phyloP scores from a whole-genome alignment of 1,284 basidiomycete genomes.

The Ganoderma multipileum region DNA sequence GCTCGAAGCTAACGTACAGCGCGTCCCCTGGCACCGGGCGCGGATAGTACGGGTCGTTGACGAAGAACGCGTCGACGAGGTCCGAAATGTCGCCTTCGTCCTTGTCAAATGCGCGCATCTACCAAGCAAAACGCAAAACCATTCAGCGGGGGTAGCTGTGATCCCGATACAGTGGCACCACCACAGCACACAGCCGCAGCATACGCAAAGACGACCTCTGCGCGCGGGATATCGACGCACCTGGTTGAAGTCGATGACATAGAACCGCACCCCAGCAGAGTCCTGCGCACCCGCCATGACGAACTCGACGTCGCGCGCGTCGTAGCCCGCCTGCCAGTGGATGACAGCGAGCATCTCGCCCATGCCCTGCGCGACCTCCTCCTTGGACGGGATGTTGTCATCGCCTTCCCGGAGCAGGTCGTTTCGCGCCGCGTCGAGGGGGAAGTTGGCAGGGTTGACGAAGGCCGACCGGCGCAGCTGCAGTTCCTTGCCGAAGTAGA shows the following conservation, averaged over 20 bases:
- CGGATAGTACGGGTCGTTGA: slow-evolving; percentile 44
- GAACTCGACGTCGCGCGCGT: slow-evolving; percentile 45
- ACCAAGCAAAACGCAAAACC: background rate
- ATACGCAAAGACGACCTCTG: too few relatives aligned
- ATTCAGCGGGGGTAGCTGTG: too few relatives aligned
- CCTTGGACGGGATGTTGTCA: slow-evolving; percentile 15
- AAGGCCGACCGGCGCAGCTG: slow-evolving; percentile 13
- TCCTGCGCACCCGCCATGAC: slow-evolving; percentile 36
- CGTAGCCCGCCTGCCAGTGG: slow-evolving; percentile 36
- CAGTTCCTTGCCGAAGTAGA: slow-evolving; percentile 30
- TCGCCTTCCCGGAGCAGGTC: slow-evolving; percentile 7
- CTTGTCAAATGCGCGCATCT: background rate
- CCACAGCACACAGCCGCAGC: too few relatives aligned
- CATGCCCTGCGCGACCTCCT: slow-evolving; percentile 40
- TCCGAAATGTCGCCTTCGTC: slow-evolving; percentile 24
- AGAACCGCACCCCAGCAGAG: slow-evolving; percentile 24
- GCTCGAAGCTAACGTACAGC: slow-evolving; percentile 36
- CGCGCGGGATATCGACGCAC: slow-evolving; percentile 15
- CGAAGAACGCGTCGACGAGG: slow-evolving; percentile 38
- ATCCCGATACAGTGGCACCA: too few relatives aligned
- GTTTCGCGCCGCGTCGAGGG: slow-evolving; percentile 33
- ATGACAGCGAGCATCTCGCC: slow-evolving; percentile 39
- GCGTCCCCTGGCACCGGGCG: slow-evolving; percentile 33
- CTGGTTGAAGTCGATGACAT: slow-evolving; percentile 45
- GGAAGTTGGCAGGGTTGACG: slow-evolving; percentile 31